phyloP scores from a whole-genome alignment of 805 yeast species.

The Trichomonascus vanleenenianus region DNA sequence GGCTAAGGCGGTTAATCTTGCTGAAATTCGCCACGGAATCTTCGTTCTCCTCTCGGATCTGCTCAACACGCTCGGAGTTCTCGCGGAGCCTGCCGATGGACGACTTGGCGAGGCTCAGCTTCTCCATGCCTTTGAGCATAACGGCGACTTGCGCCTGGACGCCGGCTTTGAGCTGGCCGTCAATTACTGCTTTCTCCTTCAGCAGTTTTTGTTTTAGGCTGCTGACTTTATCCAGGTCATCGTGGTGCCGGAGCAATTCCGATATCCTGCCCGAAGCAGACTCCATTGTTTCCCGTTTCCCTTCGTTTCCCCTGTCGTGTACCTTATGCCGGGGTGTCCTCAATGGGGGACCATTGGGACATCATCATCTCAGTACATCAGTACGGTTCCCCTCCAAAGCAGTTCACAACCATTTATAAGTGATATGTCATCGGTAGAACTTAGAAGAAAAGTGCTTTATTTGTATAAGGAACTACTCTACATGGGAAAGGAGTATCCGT shows the following conservation, averaged over 20 bases:
- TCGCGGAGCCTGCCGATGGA: constrained; percentile 32
- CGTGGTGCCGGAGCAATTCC: constrained; percentile 21
- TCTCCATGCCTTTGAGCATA: constrained; percentile 35
- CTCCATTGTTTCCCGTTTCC: not conserved
- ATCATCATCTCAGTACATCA: not conserved
- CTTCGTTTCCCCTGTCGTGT: not conserved
- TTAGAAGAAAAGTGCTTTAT: constrained; percentile 21
- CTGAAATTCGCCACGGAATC: constrained; percentile 59
- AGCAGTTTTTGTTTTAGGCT: constrained; percentile 27
- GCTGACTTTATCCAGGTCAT: constrained; percentile 29
- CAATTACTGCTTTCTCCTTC: constrained; percentile 65
- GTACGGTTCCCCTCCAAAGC: not conserved
- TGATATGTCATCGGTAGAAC: not conserved
- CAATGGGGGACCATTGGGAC: not conserved
- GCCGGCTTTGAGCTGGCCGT: constrained; percentile 63
- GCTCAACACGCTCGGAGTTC: constrained; percentile 32
- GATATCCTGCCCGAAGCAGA: constrained; percentile 12
- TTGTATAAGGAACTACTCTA: constrained; percentile 32
- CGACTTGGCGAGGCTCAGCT: constrained; percentile 31
- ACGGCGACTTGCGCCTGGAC: constrained; percentile 57
- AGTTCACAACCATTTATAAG: not conserved
- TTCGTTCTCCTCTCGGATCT: constrained; percentile 46
- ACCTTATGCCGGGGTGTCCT: not conserved
- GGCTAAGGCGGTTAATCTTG: constrained; percentile 58
- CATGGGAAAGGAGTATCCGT: constrained; percentile 33